Percentiles rank a stretch among this genome's conserved stretches.
Evolutionary conservation across 2,329 filamentous ascomycete genomes (phyloP).

Genomic region (Aspergillus sp.): DNA sequence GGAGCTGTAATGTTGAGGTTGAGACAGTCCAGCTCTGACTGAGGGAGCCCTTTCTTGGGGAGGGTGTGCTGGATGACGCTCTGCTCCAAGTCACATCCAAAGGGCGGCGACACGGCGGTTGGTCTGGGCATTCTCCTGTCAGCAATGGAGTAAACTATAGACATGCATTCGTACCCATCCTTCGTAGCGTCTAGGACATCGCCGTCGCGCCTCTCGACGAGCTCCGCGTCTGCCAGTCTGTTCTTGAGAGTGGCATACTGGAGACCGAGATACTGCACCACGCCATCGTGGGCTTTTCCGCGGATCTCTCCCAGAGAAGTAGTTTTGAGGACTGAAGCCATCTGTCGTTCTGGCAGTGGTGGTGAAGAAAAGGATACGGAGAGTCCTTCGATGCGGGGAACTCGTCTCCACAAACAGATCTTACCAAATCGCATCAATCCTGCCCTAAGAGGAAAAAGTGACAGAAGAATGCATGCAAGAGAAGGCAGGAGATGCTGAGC

Average conservation of each 20-base stretch:
- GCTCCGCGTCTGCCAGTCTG: conserved; percentile 25
- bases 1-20: conserved; percentile 46
- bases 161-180: conserved; percentile 22
- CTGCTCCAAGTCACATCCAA: conserved; percentile 39
- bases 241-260: conserved; percentile 29
- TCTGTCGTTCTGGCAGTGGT: no score
- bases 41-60: conserved; percentile 27
- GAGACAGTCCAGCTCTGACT: conserved; percentile 42
- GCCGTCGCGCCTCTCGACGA: conserved; percentile 16
- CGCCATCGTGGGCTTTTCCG: conserved; percentile 16
- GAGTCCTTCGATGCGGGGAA: no score
- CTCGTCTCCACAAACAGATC: no score
- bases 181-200: conserved; percentile 23
- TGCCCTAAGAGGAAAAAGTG: no score
- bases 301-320: conserved; percentile 20
- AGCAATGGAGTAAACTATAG: no score
- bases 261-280: conserved; percentile 27
- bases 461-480: no score
- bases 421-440: no score
- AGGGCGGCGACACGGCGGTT: conserved; percentile 30
- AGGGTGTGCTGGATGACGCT: conserved; percentile 41
- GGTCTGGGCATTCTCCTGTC: conserved; percentile 16
- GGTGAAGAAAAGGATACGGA: no score
- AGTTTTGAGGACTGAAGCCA: conserved; percentile 13
- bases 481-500: no score